These are phyloP conservation scores for Penstemon barbatus DNA, from an alignment of 257 asterid genomes.

Conservation along the genomic window DNA sequence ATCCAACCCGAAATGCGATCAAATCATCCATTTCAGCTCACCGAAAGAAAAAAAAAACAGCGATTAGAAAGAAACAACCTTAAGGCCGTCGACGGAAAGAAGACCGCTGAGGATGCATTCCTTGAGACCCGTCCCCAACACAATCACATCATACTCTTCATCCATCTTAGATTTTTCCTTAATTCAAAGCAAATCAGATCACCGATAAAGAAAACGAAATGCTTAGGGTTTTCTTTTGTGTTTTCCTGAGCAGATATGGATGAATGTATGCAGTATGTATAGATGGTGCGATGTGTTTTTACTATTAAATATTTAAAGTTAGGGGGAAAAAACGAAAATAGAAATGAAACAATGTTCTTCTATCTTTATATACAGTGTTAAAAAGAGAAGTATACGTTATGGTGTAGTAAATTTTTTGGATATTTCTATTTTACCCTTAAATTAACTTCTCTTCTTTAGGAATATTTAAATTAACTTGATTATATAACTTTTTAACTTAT, in stretches of 20 bases:
- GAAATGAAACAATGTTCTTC: no score
- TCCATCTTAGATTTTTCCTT: conserved; percentile 39
- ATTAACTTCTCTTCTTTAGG: no score
- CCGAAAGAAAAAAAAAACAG: neutral
- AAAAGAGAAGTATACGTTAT: no score
- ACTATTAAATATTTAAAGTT: no score
- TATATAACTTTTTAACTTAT: no score
- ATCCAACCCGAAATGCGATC: conserved; percentile 6
- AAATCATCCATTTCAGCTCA: conserved; percentile 24
- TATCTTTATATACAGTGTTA: no score
- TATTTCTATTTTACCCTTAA: no score
- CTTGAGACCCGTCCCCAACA: conserved; percentile 69
- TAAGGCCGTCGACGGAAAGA: conserved; percentile 63
- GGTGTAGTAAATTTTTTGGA: no score
- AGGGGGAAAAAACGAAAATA: no score
- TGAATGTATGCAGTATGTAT: neutral
- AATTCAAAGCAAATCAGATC: conserved; percentile 24
- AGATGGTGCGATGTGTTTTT: neutral
- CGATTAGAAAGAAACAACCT: conserved; percentile 29
- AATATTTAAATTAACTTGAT: no score
- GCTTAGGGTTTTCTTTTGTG: conserved; percentile 34
- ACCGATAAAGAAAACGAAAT: neutral
- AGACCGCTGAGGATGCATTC: conserved; percentile 77
- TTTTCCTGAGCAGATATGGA: neutral
- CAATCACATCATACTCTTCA: conserved; percentile 71